These are phyloP conservation scores for Wickerhamomyces chaumierensis DNA, from an alignment of 805 yeast genomes.

Conservation along the genomic window DNA sequence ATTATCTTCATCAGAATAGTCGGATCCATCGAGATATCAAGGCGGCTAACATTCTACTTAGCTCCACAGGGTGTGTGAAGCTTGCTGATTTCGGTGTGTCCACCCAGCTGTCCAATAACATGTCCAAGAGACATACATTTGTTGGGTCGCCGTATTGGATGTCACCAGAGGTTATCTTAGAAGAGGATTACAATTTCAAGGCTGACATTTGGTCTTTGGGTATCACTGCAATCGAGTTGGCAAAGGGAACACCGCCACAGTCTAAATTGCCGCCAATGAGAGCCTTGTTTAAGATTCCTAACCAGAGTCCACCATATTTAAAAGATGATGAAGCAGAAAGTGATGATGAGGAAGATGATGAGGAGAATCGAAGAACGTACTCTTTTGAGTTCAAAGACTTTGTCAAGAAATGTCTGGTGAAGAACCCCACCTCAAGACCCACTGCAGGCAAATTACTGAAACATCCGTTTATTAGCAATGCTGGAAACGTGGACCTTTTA, in stretches of 20 bases:
- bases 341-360: not conserved
- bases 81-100: constrained; percentile 96
- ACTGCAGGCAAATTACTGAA: constrained; percentile 48
- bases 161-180: constrained; percentile 97
- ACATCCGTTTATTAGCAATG: constrained; percentile 39
- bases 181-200: constrained; percentile 73
- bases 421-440: constrained; percentile 58
- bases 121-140: constrained; percentile 53
- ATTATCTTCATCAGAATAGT: constrained; percentile 63
- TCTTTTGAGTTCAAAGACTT: constrained; percentile 58
- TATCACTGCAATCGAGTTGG: constrained; percentile 84
- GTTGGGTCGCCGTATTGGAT: constrained; percentile 94
- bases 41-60: constrained; percentile 79
- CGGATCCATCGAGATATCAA: constrained; percentile 89
- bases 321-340: constrained; percentile 52
- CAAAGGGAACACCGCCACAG: constrained; percentile 97
- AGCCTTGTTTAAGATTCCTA: constrained; percentile 24
- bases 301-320: constrained; percentile 81
- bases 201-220: constrained; percentile 99
- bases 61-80: constrained; percentile 64
- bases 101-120: constrained; percentile 59
- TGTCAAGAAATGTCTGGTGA: constrained; percentile 56
- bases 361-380: constrained; percentile 22
- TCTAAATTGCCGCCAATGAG: constrained; percentile 48
- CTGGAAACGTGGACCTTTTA: constrained; percentile 26